phyloP scores from a whole-genome alignment of 176 grass and related monocot species.

The Oryza glaberrima region DNA sequence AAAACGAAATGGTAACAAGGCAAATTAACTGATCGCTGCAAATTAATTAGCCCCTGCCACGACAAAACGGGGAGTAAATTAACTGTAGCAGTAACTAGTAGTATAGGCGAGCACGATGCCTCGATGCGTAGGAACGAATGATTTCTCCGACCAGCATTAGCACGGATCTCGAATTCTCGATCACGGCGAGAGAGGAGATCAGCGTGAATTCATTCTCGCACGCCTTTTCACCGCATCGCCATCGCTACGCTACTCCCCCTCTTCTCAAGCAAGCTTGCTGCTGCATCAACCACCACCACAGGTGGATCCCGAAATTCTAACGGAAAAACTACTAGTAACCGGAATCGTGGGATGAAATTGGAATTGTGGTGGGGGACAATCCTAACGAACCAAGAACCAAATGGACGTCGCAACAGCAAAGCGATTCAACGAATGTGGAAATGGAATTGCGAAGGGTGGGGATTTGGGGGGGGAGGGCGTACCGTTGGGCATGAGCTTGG shows the following conservation, averaged over 20 bases:
- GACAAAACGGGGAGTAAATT: constrained; percentile 22
- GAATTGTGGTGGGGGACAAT: not conserved
- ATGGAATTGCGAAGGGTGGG: not conserved
- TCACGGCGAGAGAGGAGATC: not conserved
- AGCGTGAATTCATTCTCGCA: constrained; percentile 38
- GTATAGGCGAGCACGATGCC: constrained; percentile 2
- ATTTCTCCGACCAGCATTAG: constrained; percentile 43
- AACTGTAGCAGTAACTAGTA: not conserved
- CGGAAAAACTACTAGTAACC: not conserved
- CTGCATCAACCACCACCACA: not conserved
- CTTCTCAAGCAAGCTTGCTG: not conserved
- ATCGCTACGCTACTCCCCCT: not conserved
- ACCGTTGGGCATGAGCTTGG: constrained; percentile 84
- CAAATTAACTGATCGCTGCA: not conserved
- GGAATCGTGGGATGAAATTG: not conserved
- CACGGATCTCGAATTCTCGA: constrained; percentile 41
- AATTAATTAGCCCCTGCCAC: not conserved
- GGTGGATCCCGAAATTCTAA: constrained; percentile 30
- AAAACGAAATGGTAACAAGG: not conserved
- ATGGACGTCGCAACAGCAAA: constrained; percentile 38
- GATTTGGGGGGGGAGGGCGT: not conserved
- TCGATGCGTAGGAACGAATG: constrained; percentile 35
- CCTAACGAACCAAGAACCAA: constrained; percentile 29
- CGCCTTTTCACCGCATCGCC: constrained; percentile 12
- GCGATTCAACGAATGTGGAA: constrained; percentile 10